These are phyloP conservation scores for Xerocomus brunneocitrinus DNA, from an alignment of 768 basidiomycete genomes.

Conservation along the genomic window DNA sequence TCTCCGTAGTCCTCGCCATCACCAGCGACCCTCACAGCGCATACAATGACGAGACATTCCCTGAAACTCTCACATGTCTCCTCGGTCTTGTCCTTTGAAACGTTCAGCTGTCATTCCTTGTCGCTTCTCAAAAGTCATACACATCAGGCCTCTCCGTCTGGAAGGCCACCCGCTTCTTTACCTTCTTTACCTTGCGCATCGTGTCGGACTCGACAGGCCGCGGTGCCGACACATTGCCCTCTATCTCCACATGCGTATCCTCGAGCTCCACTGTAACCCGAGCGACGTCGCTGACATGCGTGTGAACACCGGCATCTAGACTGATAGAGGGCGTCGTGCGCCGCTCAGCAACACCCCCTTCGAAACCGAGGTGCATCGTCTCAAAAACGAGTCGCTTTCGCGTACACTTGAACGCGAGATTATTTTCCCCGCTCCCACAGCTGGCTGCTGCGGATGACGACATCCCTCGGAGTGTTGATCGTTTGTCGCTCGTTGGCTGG, in stretches of 20 bases:
- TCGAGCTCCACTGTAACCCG: slow-evolving; percentile 46
- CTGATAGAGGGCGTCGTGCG: slow-evolving; percentile 50
- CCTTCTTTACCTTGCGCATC: slow-evolving; percentile 23
- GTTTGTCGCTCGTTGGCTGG: slow-evolving; percentile 73
- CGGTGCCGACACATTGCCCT: not conserved
- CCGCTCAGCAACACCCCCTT: slow-evolving; percentile 79
- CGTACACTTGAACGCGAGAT: slow-evolving; percentile 90
- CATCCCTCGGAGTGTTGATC: slow-evolving; percentile 80
- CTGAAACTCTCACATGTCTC: not conserved
- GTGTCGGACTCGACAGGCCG: too few species aligned
- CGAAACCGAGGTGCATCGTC: slow-evolving; percentile 83
- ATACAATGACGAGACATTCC: not conserved
- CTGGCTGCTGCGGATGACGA: slow-evolving; percentile 46
- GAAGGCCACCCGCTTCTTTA: slow-evolving; percentile 67
- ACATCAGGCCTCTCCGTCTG: slow-evolving; percentile 61
- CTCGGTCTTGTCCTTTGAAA: slow-evolving; percentile 12
- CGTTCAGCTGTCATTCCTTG: not conserved
- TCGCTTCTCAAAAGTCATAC: slow-evolving; percentile 57
- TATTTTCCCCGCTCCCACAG: slow-evolving; percentile 86
- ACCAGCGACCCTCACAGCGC: too few species aligned
- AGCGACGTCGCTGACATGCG: slow-evolving; percentile 24
- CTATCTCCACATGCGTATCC: slow-evolving; percentile 9
- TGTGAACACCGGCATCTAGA: slow-evolving; percentile 20
- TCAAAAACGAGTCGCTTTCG: slow-evolving; percentile 85
- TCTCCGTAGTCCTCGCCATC: too few species aligned